A percentile compares a stretch with the other conserved stretches of the same genome.
Evolutionary conservation across 768 basidiomycete species (phyloP).

Genomic region (Hygrophoropsis aurantiaca): DNA sequence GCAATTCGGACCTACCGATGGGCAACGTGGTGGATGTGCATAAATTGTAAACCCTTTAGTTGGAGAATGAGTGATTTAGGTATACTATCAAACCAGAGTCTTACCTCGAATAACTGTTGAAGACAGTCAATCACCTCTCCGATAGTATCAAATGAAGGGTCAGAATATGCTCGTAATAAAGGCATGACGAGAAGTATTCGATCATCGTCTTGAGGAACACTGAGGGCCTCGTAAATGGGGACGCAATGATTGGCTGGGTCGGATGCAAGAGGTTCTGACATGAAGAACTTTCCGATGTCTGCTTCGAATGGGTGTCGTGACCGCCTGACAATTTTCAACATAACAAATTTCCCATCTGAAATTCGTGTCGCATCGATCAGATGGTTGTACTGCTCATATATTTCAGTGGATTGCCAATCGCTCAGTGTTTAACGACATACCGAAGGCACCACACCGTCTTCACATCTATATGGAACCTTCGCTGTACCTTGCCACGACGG

Average conservation of each 20-base stretch:
- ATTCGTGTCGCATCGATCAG: constrained; percentile 30
- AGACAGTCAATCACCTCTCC: constrained; percentile 30
- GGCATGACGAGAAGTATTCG: constrained; percentile 30
- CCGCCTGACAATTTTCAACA: constrained; percentile 25
- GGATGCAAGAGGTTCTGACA: not conserved
- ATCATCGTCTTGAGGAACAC: constrained; percentile 7
- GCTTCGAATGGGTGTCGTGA: constrained; percentile 17
- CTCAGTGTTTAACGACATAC: not conserved
- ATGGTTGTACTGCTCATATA: not conserved
- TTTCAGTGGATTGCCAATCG: not conserved
- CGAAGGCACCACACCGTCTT: not conserved
- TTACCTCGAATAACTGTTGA: constrained; percentile 29
- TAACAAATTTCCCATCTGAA: constrained; percentile 24
- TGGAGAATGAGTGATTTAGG: not conserved
- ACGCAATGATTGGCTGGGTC: constrained; percentile 25
- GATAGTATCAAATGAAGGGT: constrained; percentile 16
- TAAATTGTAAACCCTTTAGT: constrained; percentile 34
- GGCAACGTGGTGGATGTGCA: constrained; percentile 33
- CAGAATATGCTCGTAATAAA: constrained; percentile 16
- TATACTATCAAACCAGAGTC: not conserved
- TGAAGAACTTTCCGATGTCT: constrained; percentile 22
- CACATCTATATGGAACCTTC: not conserved
- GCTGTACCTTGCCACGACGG: constrained; percentile 29
- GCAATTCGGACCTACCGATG: constrained; percentile 29
- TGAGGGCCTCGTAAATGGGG: constrained; percentile 18